Evolutionary conservation across 345 rosid genomes (phyloP).

Genomic region (Trapa bicornis): DNA sequence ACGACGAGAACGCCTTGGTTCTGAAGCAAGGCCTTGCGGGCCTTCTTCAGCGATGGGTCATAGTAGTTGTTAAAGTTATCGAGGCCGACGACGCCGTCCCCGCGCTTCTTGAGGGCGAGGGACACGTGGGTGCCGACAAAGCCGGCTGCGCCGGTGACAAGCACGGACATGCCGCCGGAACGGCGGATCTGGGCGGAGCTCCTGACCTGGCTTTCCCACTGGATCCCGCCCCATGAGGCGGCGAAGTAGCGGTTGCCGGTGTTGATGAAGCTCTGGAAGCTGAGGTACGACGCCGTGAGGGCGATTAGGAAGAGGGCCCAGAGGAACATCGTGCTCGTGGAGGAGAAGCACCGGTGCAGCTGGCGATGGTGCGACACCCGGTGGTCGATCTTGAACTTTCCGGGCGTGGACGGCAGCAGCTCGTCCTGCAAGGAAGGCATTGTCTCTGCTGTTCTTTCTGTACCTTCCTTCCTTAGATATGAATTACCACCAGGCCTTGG

Average conservation of each 20-base stretch:
- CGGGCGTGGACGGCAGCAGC: conserved; percentile 39
- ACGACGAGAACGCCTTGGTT: conserved; percentile 14
- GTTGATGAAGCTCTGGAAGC: conserved; percentile 33
- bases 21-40: conserved; percentile 15
- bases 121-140: conserved; percentile 29
- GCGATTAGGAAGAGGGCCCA: conserved; percentile 44
- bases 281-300: conserved; percentile 34
- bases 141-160: conserved; percentile 26
- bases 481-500: too few species aligned
- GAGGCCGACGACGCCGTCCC: conserved; percentile 25
- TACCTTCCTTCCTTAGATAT: too few species aligned
- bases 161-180: conserved; percentile 20
- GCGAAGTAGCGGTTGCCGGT: conserved; percentile 24
- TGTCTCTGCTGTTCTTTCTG: neutral
- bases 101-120: conserved; percentile 22
- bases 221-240: conserved; percentile 24
- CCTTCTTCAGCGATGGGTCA: conserved; percentile 22
- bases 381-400: conserved; percentile 40
- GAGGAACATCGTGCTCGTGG: conserved; percentile 35
- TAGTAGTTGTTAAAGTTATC: conserved; percentile 27
- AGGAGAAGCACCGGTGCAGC: conserved; percentile 33
- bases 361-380: conserved; percentile 21
- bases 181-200: conserved; percentile 18
- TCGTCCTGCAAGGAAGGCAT: conserved; percentile 34
- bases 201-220: conserved; percentile 24